These are phyloP conservation scores for Botryotinia globosa DNA, from an alignment of 2,329 filamentous ascomycete genomes.

Conservation along the genomic window DNA sequence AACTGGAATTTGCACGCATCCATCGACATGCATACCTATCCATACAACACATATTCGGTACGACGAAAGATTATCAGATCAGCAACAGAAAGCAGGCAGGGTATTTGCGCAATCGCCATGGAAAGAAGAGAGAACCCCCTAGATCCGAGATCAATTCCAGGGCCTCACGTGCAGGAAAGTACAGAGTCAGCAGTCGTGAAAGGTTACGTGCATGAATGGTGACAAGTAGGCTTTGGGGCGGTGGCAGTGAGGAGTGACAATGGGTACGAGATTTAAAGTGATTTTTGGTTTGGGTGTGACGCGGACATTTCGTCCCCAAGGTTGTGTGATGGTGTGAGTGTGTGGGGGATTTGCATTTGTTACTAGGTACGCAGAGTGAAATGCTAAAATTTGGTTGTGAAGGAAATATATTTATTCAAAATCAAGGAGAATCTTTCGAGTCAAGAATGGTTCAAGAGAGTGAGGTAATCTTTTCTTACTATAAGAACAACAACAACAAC, in stretches of 20 bases:
- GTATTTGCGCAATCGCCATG: background rate
- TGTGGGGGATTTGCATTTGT: constrained; percentile 4
- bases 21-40: background rate
- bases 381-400: background rate
- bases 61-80: constrained; percentile 1
- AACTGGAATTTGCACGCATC: background rate
- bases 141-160: background rate
- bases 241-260: constrained; percentile 2
- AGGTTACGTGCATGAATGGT: background rate
- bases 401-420: background rate
- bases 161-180: background rate
- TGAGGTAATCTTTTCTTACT: background rate
- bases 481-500: background rate
- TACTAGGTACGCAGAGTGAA: background rate
- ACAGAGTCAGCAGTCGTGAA: background rate
- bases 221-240: background rate
- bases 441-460: background rate
- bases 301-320: background rate
- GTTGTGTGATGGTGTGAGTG: background rate
- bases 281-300: background rate
- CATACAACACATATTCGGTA: background rate
- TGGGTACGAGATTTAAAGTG: background rate
- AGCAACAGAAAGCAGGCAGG: background rate
- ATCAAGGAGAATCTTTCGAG: background rate
- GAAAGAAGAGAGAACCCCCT: background rate